Evolutionary conservation across 2,329 filamentous ascomycete species (phyloP).

Genomic region (Ambrosiella beaveri): DNA sequence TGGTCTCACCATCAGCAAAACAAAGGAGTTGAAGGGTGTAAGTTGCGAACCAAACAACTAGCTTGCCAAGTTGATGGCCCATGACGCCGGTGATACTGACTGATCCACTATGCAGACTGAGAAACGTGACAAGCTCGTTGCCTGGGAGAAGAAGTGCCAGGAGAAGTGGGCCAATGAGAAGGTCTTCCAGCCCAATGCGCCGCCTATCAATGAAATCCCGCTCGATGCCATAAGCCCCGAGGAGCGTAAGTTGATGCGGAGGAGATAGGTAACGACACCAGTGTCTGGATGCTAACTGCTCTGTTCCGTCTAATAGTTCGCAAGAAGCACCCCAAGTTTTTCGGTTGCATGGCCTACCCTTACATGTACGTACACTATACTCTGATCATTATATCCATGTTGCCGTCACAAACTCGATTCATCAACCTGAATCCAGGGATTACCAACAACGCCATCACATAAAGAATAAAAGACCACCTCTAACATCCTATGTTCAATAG

Average conservation of each 20-base stretch:
- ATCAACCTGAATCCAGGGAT: too few species aligned
- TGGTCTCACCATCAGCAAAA: slow-evolving; percentile 36
- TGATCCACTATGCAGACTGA: slow-evolving; percentile 42
- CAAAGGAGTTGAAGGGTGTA: slow-evolving; percentile 43
- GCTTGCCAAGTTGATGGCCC: too few species aligned
- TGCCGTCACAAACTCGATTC: too few species aligned
- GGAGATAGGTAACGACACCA: not conserved
- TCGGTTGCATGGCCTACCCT: slow-evolving; percentile 38
- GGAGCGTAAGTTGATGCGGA: slow-evolving; percentile 26
- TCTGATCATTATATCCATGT: not conserved
- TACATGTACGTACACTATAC: slow-evolving; percentile 19
- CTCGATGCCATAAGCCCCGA: slow-evolving; percentile 54
- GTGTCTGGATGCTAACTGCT: not conserved
- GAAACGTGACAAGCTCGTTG: slow-evolving; percentile 68
- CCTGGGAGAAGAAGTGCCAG: slow-evolving; percentile 70
- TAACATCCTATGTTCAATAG: not conserved
- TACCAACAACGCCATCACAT: too few species aligned
- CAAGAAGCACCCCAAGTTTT: slow-evolving; percentile 77
- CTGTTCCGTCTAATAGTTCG: slow-evolving; percentile 29
- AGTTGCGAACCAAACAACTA: slow-evolving; percentile 13
- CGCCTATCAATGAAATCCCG: slow-evolving; percentile 59
- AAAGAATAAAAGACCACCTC: not conserved
- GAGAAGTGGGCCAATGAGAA: slow-evolving; percentile 48
- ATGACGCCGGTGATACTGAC: too few species aligned
- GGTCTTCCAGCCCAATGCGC: slow-evolving; percentile 76